Percentiles rank a stretch among this genome's conserved stretches.
phyloP scores from a whole-genome alignment of 192 early-diverging fungal genomes.

The Linnemannia elongata region DNA sequence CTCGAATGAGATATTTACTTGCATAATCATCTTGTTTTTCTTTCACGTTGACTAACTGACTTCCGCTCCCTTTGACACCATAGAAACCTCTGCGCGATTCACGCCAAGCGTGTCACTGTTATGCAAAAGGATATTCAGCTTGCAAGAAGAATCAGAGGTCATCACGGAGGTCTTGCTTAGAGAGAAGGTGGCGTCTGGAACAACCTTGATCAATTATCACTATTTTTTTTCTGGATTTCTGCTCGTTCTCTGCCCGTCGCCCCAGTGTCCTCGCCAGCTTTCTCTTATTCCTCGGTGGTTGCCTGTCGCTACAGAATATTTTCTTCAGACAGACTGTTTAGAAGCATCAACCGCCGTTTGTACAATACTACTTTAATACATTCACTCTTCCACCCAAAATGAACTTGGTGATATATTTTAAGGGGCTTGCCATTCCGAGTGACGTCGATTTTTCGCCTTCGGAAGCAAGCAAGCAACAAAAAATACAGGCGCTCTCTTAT shows the following conservation, averaged over 20 bases:
- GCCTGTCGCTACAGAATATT: too few relatives aligned
- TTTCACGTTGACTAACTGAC: too few relatives aligned
- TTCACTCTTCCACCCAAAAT: too few relatives aligned
- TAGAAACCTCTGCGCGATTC: slow-evolving; percentile 92
- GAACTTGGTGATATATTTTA: too few relatives aligned
- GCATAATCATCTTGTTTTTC: background rate
- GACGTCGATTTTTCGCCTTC: background rate
- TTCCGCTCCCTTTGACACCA: background rate
- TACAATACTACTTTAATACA: too few relatives aligned
- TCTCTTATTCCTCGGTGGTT: too few relatives aligned
- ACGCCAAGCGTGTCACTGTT: slow-evolving; percentile 94
- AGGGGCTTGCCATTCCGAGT: background rate
- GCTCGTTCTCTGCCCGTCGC: too few relatives aligned
- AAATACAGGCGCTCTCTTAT: background rate
- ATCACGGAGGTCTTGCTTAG: slow-evolving; percentile 77
- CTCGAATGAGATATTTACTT: background rate
- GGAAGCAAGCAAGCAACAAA: background rate
- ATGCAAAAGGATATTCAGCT: slow-evolving; percentile 95
- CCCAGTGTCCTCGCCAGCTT: too few relatives aligned
- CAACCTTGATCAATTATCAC: background rate
- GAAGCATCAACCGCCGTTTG: too few relatives aligned
- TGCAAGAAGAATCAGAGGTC: slow-evolving; percentile 90
- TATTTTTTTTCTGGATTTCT: background rate
- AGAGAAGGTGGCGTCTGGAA: background rate
- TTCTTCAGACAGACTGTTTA: too few relatives aligned